These are phyloP conservation scores for Aphanomyces invadans DNA, from an alignment of 352 stramenopile genomes.

Conservation along the genomic window DNA sequence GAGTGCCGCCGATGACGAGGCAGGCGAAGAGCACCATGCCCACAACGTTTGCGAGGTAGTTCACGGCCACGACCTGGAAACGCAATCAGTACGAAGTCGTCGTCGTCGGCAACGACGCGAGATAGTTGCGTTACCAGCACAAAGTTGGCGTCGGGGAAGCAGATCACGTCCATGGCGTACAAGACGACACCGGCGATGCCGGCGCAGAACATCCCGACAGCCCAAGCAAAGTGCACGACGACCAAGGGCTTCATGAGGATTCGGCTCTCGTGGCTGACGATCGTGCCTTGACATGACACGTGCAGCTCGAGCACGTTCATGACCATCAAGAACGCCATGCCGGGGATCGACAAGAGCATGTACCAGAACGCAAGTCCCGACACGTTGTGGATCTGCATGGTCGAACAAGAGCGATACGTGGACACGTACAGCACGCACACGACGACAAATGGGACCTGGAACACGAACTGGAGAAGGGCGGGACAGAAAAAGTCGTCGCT, in stretches of 20 bases:
- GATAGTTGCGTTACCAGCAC: conserved; percentile 62
- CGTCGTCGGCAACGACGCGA: no score
- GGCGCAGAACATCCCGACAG: conserved; percentile 51
- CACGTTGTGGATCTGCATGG: conserved; percentile 43
- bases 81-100: no score
- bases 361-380: conserved; percentile 74
- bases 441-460: conserved; percentile 63
- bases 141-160: conserved; percentile 61
- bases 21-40: conserved; percentile 17
- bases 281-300: conserved; percentile 74
- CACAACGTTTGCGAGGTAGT: conserved; percentile 15
- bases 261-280: conserved; percentile 78
- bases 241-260: conserved; percentile 79
- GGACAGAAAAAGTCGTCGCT: conserved; percentile 83
- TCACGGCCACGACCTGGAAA: conserved; percentile 18
- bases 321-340: conserved; percentile 72
- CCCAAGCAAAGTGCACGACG: conserved; percentile 71
- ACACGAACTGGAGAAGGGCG: conserved; percentile 62
- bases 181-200: conserved; percentile 48
- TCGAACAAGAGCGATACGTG: conserved; percentile 58
- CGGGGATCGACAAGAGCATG: conserved; percentile 47
- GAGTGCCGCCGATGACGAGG: conserved; percentile 22
- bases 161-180: conserved; percentile 66
- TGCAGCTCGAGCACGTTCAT: conserved; percentile 84
- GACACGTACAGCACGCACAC: conserved; percentile 52